Evolutionary conservation across 2,329 filamentous ascomycete genomes (phyloP).

Genomic region (Pestalotiopsis fici): DNA sequence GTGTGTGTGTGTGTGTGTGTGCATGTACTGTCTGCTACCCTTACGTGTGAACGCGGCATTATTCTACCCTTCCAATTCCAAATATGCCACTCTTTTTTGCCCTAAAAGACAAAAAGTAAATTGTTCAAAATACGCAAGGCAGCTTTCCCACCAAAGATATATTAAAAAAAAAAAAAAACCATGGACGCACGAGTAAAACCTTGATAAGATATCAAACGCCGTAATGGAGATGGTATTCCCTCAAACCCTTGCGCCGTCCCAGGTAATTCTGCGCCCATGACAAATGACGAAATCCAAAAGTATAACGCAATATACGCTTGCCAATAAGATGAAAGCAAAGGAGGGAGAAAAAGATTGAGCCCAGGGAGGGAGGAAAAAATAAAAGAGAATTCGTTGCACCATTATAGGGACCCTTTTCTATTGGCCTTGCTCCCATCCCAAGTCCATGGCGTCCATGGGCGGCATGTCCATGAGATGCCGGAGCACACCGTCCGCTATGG

Average conservation of each 20-base stretch:
- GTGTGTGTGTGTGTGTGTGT: background rate
- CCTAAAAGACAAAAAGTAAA: background rate
- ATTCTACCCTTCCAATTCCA: background rate
- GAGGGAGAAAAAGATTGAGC: background rate
- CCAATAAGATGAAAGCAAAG: no score
- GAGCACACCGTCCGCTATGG: slow-evolving; percentile 56
- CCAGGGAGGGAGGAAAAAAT: background rate
- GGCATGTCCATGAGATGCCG: slow-evolving; percentile 58
- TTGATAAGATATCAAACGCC: no score
- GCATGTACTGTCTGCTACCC: background rate
- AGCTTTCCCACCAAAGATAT: background rate
- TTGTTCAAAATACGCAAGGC: background rate
- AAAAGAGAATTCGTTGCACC: background rate
- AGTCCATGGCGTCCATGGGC: slow-evolving; percentile 60
- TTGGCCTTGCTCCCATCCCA: slow-evolving; percentile 39
- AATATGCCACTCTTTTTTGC: background rate
- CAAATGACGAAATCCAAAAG: no score
- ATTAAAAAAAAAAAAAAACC: no score
- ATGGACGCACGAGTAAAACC: no score
- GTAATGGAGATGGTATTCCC: no score
- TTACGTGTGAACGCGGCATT: background rate
- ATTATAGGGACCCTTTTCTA: background rate
- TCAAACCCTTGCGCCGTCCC: no score
- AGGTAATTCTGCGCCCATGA: no score
- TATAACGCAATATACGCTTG: no score